Evolutionary conservation across 768 basidiomycete species (phyloP).

Genomic region (Termitomyces bulborhizus): DNA sequence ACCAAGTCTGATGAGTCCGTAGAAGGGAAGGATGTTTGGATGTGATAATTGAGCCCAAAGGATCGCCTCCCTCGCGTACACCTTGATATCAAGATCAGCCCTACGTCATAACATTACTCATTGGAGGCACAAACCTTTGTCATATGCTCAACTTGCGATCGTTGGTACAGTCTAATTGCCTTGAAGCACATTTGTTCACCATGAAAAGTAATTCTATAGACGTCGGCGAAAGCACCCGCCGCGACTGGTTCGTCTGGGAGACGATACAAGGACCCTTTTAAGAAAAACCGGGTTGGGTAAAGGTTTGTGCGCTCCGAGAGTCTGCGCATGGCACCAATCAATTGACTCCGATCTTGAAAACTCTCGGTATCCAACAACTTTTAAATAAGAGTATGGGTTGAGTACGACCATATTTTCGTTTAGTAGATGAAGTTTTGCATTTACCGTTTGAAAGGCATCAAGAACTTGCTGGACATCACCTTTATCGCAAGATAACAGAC

Average conservation of each 20-base stretch:
- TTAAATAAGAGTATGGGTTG: not conserved
- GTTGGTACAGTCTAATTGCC: not conserved
- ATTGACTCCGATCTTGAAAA: not conserved
- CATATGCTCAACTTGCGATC: not conserved
- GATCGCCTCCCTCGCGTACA: not conserved
- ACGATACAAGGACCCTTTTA: not conserved
- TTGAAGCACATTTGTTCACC: not conserved
- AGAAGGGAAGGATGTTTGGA: not conserved
- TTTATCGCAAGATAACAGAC: not conserved
- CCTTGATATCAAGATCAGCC: not conserved
- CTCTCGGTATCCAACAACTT: constrained; percentile 3
- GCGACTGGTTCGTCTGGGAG: not conserved
- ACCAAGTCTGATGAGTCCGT: not conserved
- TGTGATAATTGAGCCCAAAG: too few relatives aligned
- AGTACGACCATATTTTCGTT: too few relatives aligned
- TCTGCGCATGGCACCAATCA: constrained; percentile 8
- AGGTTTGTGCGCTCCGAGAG: not conserved
- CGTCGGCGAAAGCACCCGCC: not conserved
- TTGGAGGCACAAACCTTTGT: not conserved
- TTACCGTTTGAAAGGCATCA: constrained; percentile 2
- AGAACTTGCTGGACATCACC: not conserved
- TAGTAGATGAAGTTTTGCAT: not conserved
- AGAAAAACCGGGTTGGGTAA: constrained; percentile 1
- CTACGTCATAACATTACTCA: not conserved
- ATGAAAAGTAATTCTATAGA: not conserved